A percentile compares a stretch with the other conserved stretches of the same genome.
These are phyloP conservation scores for Daedalea quercina DNA, from an alignment of 768 basidiomycete species.

Conservation along the genomic window DNA sequence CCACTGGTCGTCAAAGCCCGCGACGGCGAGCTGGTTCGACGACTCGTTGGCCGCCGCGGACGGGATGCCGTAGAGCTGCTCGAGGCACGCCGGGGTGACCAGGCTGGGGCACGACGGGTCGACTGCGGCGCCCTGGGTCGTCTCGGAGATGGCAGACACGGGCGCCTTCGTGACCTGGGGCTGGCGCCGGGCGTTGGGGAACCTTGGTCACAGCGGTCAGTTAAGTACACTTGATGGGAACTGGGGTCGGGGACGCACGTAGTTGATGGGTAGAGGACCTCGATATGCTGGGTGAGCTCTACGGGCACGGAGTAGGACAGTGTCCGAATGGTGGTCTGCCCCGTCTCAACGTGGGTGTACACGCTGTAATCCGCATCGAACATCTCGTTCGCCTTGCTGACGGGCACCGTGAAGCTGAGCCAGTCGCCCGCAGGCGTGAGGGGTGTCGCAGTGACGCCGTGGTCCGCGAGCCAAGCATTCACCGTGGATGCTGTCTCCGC, in stretches of 20 bases:
- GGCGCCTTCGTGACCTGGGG: background rate
- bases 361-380: slow-evolving; percentile 28
- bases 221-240: background rate
- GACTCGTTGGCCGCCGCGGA: slow-evolving; percentile 20
- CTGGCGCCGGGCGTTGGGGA: slow-evolving; percentile 13
- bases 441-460: slow-evolving; percentile 18
- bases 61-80: slow-evolving; percentile 30
- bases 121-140: slow-evolving; percentile 9
- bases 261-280: slow-evolving; percentile 25
- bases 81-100: slow-evolving; percentile 25
- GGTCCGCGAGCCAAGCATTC: slow-evolving; percentile 20
- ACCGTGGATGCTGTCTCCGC: slow-evolving; percentile 21
- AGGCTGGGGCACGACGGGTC: slow-evolving; percentile 18
- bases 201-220: slow-evolving; percentile 29
- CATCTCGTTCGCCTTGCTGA: slow-evolving; percentile 28
- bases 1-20: slow-evolving; percentile 26
- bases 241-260: slow-evolving; percentile 12
- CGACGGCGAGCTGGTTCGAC: slow-evolving; percentile 23
- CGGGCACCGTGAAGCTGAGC: slow-evolving; percentile 26
- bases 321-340: slow-evolving; percentile 26
- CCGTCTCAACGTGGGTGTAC: slow-evolving; percentile 25
- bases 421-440: slow-evolving; percentile 27
- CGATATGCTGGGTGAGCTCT: slow-evolving; percentile 23
- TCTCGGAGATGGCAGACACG: background rate
- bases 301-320: slow-evolving; percentile 31